Evolutionary conservation across 208 protist genomes (phyloP).

Genomic region (Entamoeba histolytica): DNA sequence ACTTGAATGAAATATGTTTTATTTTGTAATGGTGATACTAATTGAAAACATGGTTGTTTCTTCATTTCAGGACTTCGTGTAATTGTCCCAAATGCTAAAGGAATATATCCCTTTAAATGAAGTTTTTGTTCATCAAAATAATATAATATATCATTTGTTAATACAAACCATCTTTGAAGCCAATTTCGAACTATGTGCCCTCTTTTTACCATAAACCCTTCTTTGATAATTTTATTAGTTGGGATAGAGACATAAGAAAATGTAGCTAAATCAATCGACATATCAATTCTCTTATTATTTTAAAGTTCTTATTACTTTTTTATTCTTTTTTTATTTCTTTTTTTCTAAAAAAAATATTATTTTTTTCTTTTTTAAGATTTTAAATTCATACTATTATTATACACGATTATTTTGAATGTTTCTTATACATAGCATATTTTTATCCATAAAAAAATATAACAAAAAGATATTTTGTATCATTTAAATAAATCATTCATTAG

Average conservation of each 20-base stretch:
- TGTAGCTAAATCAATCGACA: not conserved
- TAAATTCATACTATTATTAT: no score
- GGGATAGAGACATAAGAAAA: not conserved
- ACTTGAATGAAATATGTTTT: not conserved
- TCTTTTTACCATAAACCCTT: not conserved
- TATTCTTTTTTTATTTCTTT: no score
- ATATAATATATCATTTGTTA: not conserved
- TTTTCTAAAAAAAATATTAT: no score
- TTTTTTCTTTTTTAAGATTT: no score
- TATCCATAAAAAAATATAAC: no score
- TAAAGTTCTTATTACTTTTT: no score
- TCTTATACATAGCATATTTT: no score
- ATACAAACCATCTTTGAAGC: not conserved
- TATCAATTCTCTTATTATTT: no score
- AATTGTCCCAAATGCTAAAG: not conserved
- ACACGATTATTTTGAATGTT: no score
- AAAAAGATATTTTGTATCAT: no score
- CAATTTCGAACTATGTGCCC: not conserved
- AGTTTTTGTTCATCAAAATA: not conserved
- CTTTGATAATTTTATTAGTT: not conserved
- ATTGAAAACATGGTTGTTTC: not conserved
- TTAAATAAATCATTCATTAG: no score
- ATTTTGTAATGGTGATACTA: not conserved
- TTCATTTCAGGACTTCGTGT: not conserved
- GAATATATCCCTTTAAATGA: not conserved